Evolutionary conservation across 2,329 filamentous ascomycete species (phyloP).

Genomic region (Colletotrichum trifolii): DNA sequence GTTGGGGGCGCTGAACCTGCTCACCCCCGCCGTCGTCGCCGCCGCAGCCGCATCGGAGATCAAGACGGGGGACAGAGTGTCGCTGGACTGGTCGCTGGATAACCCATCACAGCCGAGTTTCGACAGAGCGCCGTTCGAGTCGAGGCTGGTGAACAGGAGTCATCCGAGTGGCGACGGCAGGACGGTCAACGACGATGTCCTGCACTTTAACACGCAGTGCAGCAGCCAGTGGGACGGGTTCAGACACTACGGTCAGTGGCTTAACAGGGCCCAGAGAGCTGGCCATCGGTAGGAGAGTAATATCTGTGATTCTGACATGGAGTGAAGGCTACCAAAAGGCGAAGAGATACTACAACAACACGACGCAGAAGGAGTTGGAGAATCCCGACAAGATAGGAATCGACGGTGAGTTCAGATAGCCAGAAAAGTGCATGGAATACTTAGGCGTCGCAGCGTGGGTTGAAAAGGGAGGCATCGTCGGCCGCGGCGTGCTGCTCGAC

Average conservation of each 20-base stretch:
- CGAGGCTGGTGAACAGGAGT: slow-evolving; percentile 54
- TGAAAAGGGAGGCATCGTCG: slow-evolving; percentile 55
- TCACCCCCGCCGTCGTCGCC: slow-evolving; percentile 58
- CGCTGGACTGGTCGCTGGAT: slow-evolving; percentile 48
- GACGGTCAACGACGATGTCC: slow-evolving; percentile 47
- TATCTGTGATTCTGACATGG: background rate
- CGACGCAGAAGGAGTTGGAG: slow-evolving; percentile 55
- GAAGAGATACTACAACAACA: slow-evolving; percentile 47
- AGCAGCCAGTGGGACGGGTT: slow-evolving; percentile 54
- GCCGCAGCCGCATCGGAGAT: slow-evolving; percentile 39
- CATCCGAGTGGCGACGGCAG: slow-evolving; percentile 40
- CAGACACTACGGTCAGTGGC: slow-evolving; percentile 45
- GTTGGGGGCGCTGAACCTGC: slow-evolving; percentile 65
- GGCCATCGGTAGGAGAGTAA: slow-evolving; percentile 42
- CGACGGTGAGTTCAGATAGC: slow-evolving; percentile 37
- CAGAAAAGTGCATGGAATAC: background rate
- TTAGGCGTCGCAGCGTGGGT: slow-evolving; percentile 23
- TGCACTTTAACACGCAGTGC: slow-evolving; percentile 51
- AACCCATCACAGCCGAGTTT: slow-evolving; percentile 49
- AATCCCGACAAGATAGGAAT: slow-evolving; percentile 54
- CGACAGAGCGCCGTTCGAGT: slow-evolving; percentile 43
- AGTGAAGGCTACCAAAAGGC: slow-evolving; percentile 48
- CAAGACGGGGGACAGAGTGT: slow-evolving; percentile 41
- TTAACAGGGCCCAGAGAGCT: too few relatives aligned
- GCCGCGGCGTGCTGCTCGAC: slow-evolving; percentile 64